Evolutionary conservation across 345 rosid genomes (phyloP).

Genomic region (Capsella bursapastoris): DNA sequence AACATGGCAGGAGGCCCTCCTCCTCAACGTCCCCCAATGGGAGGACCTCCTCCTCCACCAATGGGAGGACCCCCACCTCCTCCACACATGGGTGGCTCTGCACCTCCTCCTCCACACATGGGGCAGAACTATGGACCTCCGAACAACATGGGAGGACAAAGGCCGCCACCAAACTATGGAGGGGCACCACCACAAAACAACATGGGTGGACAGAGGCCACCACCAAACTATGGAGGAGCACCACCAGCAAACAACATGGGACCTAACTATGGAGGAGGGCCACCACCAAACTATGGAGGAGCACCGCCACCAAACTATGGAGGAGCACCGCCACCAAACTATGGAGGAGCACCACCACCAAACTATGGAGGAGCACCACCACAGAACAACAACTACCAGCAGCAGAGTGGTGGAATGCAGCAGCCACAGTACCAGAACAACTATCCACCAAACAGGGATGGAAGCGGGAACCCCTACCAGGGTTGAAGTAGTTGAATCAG

Average conservation of each 20-base stretch:
- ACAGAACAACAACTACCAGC: conserved; percentile 41
- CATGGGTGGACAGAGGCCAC: conserved; percentile 43
- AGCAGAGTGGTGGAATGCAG: conserved; percentile 43
- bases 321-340: conserved; percentile 40
- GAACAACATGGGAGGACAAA: conserved; percentile 42
- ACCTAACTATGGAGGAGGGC: conserved; percentile 36
- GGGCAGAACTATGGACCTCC: conserved; percentile 34
- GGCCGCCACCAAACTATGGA: conserved; percentile 39
- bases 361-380: conserved; percentile 37
- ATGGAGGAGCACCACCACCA: conserved; percentile 33
- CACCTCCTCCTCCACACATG: conserved; percentile 42
- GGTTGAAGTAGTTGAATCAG: conserved; percentile 36
- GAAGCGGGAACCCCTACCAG: conserved; percentile 46
- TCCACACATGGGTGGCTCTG: conserved; percentile 38
- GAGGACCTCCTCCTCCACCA: conserved; percentile 44
- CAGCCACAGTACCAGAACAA: conserved; percentile 49
- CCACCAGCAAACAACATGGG: conserved; percentile 34
- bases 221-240: conserved; percentile 37
- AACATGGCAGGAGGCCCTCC: conserved; percentile 55
- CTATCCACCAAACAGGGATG: conserved; percentile 44
- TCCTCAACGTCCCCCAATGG: conserved; percentile 47
- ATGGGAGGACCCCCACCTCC: conserved; percentile 44
- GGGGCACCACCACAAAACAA: conserved; percentile 34
- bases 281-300: conserved; percentile 42
- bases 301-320: conserved; percentile 28